Evolutionary conservation across 1,139 yeast species (phyloP), one percentile per base, ranked within the genome.

Genomic region (Hyphopichia fennica): DNA sequence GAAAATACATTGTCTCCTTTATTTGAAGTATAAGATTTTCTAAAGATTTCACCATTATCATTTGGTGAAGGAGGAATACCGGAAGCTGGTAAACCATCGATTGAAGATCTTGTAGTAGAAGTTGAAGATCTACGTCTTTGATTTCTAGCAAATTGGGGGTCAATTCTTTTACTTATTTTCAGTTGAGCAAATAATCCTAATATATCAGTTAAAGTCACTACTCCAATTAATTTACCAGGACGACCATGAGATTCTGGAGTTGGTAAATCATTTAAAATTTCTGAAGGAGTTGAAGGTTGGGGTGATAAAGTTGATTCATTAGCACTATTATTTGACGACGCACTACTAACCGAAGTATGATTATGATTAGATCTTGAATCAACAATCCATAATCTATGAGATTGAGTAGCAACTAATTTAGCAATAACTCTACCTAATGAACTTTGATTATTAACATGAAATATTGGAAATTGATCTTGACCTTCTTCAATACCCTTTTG

Each of bases 381-480:
- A 18, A 89, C 96, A 44, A 91, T 84, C 97, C 97, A 91, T 51
- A 91, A 71, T 60, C 98, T 78, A 66, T 93, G 99, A 13, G 96
- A 81, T 62, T 84, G 85, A 4, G 99, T 93, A 10, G 98, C 98
- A 22, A 93, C 97, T 53, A 93, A 74, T 64, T 93, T 93, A 38
- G 98, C 98, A 55, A 93, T 78, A 10, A 95, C 90, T 60, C 96
- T 79, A 22, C 91, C 96, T 39, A 93, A 75, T 0, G 95, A 84
- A 13, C 95, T 82, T 37, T 78, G 77, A 46, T 81, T 79, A 50
- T 87, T 85, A 27, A 91, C 96, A 62, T 91, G 96, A 77, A 93
- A 93, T 38, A 93, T 91, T 14, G 99, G 99, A 74, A 84, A 91
- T 38, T 95, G 91, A 68, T 93, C 99, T 65, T 91, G 90, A 42